phyloP scores from a whole-genome alignment of 805 yeast genomes.

The Candida sakaeoensis region DNA sequence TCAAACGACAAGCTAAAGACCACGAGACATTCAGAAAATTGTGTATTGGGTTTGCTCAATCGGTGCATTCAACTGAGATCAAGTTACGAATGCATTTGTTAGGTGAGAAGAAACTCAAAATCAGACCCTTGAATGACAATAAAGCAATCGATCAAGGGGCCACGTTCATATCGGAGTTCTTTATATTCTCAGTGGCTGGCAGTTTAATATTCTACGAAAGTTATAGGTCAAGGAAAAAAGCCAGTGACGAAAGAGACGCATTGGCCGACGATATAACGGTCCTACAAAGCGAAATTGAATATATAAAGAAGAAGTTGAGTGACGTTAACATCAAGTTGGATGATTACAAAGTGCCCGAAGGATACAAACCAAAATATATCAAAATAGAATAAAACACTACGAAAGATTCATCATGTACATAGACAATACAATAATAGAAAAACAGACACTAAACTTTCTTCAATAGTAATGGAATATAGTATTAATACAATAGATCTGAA shows the following conservation, averaged over 20 bases:
- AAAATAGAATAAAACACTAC: slow-evolving; percentile 9
- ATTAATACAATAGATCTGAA: neutral
- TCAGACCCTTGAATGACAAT: slow-evolving; percentile 77
- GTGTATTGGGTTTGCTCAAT: slow-evolving; percentile 72
- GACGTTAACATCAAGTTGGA: slow-evolving; percentile 41
- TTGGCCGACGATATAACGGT: slow-evolving; percentile 70
- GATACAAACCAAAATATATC: slow-evolving; percentile 15
- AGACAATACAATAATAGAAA: neutral
- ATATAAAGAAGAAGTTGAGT: slow-evolving; percentile 46
- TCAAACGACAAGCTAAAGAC: slow-evolving; percentile 73
- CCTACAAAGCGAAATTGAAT: slow-evolving; percentile 67
- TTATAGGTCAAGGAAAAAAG: slow-evolving; percentile 62
- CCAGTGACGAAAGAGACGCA: slow-evolving; percentile 54
- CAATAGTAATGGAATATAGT: neutral
- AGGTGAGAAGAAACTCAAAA: slow-evolving; percentile 50
- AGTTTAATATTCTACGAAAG: slow-evolving; percentile 70
- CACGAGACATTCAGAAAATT: slow-evolving; percentile 57
- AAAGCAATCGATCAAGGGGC: slow-evolving; percentile 84
- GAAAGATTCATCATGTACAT: neutral
- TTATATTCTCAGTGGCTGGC: slow-evolving; percentile 80
- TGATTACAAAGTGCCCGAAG: slow-evolving; percentile 46
- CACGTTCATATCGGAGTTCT: slow-evolving; percentile 68
- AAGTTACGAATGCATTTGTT: slow-evolving; percentile 55
- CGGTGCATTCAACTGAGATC: slow-evolving; percentile 63
- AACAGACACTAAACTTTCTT: neutral